Conservation (phyloP, 1,139 yeast genomes). For the Yamadazyma blattariae region DNA sequence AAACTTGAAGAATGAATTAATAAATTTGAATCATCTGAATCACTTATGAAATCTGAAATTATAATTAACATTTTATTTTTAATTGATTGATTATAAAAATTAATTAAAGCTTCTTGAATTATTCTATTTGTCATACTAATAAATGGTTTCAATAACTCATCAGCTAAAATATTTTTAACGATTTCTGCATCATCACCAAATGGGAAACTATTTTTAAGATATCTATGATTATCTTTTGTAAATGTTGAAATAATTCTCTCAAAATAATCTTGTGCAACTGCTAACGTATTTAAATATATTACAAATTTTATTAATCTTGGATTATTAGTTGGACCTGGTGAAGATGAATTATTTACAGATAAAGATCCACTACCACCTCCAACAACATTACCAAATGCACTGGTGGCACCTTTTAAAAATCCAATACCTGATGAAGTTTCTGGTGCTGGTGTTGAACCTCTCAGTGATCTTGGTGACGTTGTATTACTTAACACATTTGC, state of each 20-base stretch:
- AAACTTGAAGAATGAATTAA: slow-evolving; percentile 27
- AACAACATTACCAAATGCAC: slow-evolving; percentile 47
- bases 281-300: slow-evolving; percentile 59
- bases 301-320: slow-evolving; percentile 47
- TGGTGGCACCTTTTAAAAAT: slow-evolving; percentile 46
- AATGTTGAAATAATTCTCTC: slow-evolving; percentile 42
- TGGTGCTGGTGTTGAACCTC: slow-evolving; percentile 39
- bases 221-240: slow-evolving; percentile 19
- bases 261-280: slow-evolving; percentile 56
- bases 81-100: slow-evolving; percentile 58
- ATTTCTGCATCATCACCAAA: slow-evolving; percentile 52
- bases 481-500: slow-evolving; percentile 16
- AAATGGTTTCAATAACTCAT: slow-evolving; percentile 40
- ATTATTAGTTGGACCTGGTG: slow-evolving; percentile 16
- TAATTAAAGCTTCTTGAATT: slow-evolving; percentile 51
- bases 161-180: slow-evolving; percentile 37
- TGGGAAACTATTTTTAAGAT: slow-evolving; percentile 46
- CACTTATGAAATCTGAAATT: slow-evolving; percentile 55
- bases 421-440: slow-evolving; percentile 26
- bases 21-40: slow-evolving; percentile 42
- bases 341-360: slow-evolving; percentile 1
- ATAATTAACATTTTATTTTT: slow-evolving; percentile 46
- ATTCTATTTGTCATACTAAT: slow-evolving; percentile 42
- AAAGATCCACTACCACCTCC: slow-evolving; percentile 16
- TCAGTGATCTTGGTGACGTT: slow-evolving; percentile 22